Base-by-base conservation (phyloP, 2,329 filamentous ascomycete genomes). In the Alternaria ventricosa region DNA sequence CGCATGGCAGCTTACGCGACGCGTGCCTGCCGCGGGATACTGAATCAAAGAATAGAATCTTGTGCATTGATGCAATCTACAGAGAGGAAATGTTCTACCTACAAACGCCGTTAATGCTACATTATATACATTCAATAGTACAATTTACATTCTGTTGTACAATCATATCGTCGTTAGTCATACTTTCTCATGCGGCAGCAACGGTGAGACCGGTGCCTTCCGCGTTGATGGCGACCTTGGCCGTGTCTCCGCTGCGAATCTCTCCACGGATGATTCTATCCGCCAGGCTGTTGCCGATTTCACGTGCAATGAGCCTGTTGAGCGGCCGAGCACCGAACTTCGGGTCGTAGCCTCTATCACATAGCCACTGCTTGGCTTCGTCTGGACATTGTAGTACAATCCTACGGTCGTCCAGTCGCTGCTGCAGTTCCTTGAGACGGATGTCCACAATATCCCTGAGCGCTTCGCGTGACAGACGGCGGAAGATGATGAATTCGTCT, bases 401-500 rank as follows among this genome's bases (percentile, higher is more conserved):
- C 58, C 96, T 88, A 55, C 93, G 88, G 73, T 97, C 94, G 66
- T 96, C 90, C 1, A 98, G 88, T 44, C 94, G 89, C 56, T 83
- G 82, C 80, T 97, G 94, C 8, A 98, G 85, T 82, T 98, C 96
- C 65, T 86, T 87, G 51, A 98, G 85, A 30, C 96, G 89, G 67
- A 98, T 97, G 75, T 98, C 93, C 53, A 97, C 94, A 68, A 98
- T 98, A 75, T 97, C 94, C 28, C 93, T 87, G 60, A 98, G 86
- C 15, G 95, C 94, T 18, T 86, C 84, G 28, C 86, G 87, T 1
- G 93, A 92, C 3, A 98, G 87, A 9, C 95, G 88, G 81, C 94
- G 95, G 86, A 98, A 98, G 75, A 98, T 84, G 78, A 98, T 97
- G 83, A 98, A 97, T 65, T 96, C 95, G 80, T 98, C 95, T 66